phyloP scores from a whole-genome alignment of 441 rosid species.

The Flueggea neowawraea region DNA sequence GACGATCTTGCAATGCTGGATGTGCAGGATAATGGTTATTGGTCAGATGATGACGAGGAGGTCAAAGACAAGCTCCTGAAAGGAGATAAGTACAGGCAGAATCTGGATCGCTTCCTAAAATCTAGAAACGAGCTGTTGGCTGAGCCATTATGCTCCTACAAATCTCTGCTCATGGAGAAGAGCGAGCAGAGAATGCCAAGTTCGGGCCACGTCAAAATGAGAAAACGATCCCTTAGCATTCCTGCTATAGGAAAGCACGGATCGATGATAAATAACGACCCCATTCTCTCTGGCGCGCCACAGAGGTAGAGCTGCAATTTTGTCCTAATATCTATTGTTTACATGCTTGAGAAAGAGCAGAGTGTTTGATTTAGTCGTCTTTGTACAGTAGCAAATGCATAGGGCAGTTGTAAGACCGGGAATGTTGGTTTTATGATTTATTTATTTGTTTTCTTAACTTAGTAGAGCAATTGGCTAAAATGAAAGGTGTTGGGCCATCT shows the following conservation, averaged over 20 bases:
- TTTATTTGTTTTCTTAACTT: no score
- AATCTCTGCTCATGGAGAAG: slow-evolving; percentile 36
- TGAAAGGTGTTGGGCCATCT: no score
- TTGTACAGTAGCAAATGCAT: no score
- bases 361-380: no score
- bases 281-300: slow-evolving; percentile 47
- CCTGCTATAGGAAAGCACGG: slow-evolving; percentile 58
- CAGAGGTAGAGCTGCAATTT: slow-evolving; percentile 21
- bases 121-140: slow-evolving; percentile 32
- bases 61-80: slow-evolving; percentile 28
- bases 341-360: no score
- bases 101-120: slow-evolving; percentile 51
- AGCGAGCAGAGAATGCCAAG: slow-evolving; percentile 18
- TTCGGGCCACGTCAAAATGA: slow-evolving; percentile 23
- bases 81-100: slow-evolving; percentile 51
- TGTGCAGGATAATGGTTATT: slow-evolving; percentile 47
- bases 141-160: slow-evolving; percentile 44
- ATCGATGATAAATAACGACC: slow-evolving; percentile 25
- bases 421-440: no score
- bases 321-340: neutral
- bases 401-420: no score
- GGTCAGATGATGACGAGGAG: slow-evolving; percentile 54
- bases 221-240: slow-evolving; percentile 75
- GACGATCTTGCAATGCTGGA: slow-evolving; percentile 94
- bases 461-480: no score